phyloP scores from a whole-genome alignment of 2,329 filamentous ascomycete species.

The Macrophomina phaseolina region DNA sequence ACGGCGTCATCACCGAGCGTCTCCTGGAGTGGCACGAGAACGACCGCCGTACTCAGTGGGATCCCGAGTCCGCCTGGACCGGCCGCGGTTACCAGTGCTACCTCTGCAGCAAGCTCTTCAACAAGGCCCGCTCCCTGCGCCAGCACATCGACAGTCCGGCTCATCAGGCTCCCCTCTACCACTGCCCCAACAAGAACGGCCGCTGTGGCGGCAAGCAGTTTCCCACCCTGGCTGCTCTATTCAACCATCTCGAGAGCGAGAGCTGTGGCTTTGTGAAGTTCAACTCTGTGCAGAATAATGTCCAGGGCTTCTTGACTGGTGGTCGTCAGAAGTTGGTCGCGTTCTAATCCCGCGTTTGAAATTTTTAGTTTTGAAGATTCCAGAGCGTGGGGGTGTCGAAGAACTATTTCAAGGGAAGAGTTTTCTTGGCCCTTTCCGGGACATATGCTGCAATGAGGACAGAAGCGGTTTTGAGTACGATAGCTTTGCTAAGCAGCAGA shows the following conservation, averaged over 20 bases:
- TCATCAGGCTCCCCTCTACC: slow-evolving; percentile 56
- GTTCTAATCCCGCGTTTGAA: background rate
- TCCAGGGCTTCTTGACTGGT: slow-evolving; percentile 20
- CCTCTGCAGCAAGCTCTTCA: slow-evolving; percentile 58
- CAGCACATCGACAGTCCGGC: slow-evolving; percentile 61
- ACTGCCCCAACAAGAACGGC: slow-evolving; percentile 51
- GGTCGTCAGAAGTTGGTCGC: background rate
- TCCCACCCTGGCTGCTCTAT: slow-evolving; percentile 46
- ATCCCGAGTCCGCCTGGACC: slow-evolving; percentile 54
- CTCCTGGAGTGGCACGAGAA: slow-evolving; percentile 55
- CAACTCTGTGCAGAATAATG: slow-evolving; percentile 44
- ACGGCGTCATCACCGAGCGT: slow-evolving; percentile 58
- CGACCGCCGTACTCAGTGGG: slow-evolving; percentile 36
- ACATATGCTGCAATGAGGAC: too few relatives aligned
- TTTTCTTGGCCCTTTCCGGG: too few relatives aligned
- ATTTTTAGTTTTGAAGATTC: too few relatives aligned
- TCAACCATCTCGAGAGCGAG: slow-evolving; percentile 56
- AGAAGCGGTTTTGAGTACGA: too few relatives aligned
- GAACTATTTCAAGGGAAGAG: too few relatives aligned
- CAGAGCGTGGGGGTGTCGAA: too few relatives aligned
- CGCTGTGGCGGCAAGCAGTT: slow-evolving; percentile 47
- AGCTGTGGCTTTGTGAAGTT: slow-evolving; percentile 49
- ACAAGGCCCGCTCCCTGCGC: slow-evolving; percentile 46
- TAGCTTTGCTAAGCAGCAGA: too few relatives aligned
- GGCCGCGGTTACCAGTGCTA: slow-evolving; percentile 58